Evolutionary conservation across 2,329 filamentous ascomycete genomes (phyloP).

Genomic region (Lecanosticta acicola): DNA sequence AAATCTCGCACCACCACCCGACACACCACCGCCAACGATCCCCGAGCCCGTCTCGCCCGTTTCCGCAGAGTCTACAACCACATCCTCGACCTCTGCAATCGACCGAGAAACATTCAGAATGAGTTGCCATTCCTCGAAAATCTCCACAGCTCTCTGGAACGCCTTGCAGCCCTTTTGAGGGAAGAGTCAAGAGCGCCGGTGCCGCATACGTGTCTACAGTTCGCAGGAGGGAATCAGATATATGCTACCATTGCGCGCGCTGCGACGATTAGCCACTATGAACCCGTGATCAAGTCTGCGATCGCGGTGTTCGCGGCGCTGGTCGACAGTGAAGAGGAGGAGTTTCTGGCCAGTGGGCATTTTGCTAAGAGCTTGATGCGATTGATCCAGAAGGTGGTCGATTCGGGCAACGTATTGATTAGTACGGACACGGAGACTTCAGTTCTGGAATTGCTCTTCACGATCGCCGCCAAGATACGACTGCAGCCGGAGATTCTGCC

Average conservation of each 20-base stretch:
- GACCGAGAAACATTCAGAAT: slow-evolving; percentile 45
- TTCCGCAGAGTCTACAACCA: slow-evolving; percentile 59
- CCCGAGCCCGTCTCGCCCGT: slow-evolving; percentile 55
- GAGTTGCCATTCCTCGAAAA: slow-evolving; percentile 47
- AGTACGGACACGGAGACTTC: slow-evolving; percentile 78
- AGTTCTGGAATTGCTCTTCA: slow-evolving; percentile 89
- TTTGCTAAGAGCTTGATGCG: slow-evolving; percentile 87
- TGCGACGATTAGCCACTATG: slow-evolving; percentile 75
- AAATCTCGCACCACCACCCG: slow-evolving; percentile 39
- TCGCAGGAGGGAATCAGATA: slow-evolving; percentile 78
- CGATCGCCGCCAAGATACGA: slow-evolving; percentile 92
- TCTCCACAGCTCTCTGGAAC: slow-evolving; percentile 51
- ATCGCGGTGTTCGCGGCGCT: slow-evolving; percentile 84
- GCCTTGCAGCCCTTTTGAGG: slow-evolving; percentile 63
- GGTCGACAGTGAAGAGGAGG: slow-evolving; percentile 94
- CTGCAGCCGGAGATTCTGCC: slow-evolving; percentile 79
- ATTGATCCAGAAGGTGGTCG: slow-evolving; percentile 72
- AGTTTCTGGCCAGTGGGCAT: slow-evolving; percentile 77
- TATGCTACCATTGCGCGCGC: slow-evolving; percentile 88
- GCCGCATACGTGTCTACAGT: slow-evolving; percentile 86
- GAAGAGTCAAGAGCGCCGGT: slow-evolving; percentile 84
- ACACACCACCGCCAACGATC: slow-evolving; percentile 41
- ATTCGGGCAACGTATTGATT: slow-evolving; percentile 65
- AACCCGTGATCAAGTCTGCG: slow-evolving; percentile 77
- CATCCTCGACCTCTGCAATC: slow-evolving; percentile 58